Evolutionary conservation across 768 basidiomycete genomes (phyloP), one percentile per base, ranked within the genome.

Genomic region (Auriscalpium orientale): DNA sequence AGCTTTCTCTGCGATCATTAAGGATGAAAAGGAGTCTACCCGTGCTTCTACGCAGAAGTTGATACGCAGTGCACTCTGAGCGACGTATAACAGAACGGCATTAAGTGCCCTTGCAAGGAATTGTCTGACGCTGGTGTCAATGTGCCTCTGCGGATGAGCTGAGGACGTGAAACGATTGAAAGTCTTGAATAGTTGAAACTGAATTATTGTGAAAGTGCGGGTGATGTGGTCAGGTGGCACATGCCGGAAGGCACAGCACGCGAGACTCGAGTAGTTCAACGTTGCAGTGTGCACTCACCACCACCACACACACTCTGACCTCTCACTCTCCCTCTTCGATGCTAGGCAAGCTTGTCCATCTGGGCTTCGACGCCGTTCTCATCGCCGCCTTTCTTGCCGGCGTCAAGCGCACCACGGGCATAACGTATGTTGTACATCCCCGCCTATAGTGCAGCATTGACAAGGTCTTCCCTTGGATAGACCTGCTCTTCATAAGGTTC

Each of bases 361-460:
- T 89, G 57, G 83, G 84, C 57, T 66, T 92, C 64, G 91, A 94
- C 63, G 89, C 89, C 11, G 67, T 91, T 55, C 77, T 94, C 63
- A 74, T 94, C 61, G 84, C 82, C 51, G 87, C 89, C 13, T 82
- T 92, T 60, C 80, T 95, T 3, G 91, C 91, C 10, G 92, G 91
- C n/a, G 71, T 93, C 54, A 85, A 80, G 68, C 83, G 91, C 22
- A 82, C 86, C 3, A 93, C 92, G 0, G 91, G 91, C 49, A 70
- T 95, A 58, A 91, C 92, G 91, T 92, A 73, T 56, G 87, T 76
- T 45, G 46, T 43, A 37, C 21, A 7, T 28, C 7, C 28, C 28
- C 7, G 28, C 28, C 28, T 28, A 28, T 4, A 4, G 28, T 28
- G 28, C 28, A 28, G 28, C 28, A 7, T 28, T 28, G 28, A 28